Evolutionary conservation across 179 eudicot species (phyloP), one percentile per base, ranked within the genome.

Genomic region (Patellifolia procumbens): DNA sequence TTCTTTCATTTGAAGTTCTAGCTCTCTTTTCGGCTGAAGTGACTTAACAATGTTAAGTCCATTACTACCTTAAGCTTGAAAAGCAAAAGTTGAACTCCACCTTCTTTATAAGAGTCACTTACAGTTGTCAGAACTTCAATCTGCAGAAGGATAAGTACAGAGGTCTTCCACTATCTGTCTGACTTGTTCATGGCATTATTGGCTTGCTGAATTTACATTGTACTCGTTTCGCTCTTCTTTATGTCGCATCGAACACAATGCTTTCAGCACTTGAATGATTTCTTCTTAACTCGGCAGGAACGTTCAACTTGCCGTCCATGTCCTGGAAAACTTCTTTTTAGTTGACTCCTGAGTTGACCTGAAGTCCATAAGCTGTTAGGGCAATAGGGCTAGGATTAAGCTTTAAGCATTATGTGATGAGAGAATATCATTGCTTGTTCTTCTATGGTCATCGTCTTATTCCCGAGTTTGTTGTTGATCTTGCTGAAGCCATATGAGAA

Each of bases 121-220:
- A 19, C 24, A 49, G 58, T 53, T 35, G 63, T 29, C 37, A 37
- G 31, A 60, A 56, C 52, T 48, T 48, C 32, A 20, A 45, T 62
- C 60, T 32, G 24, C 70, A 16, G 61, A 35, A 20, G 7, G 39
- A 64, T 64, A 19, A 75, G 65, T 65, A 51, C 62, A 75, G 19
- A 20, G 31, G 28, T 67, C 63, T 42, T 55, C 61, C 73, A 76
- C 73, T 66, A 56, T 76, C 43, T 35, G 42, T 22, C 52, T 62
- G 70, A 61, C 68, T 75, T 75, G 65, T 69, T 22, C 70, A 26
- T 29, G 12, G 48, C 48, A 46, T 69, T 8, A 67, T 42, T 10
- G 32, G 52, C 32, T 10, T 5, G 19, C 11, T 24, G 70, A 11
- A 16, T 49, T 61, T 51, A n/a, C 8, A 32, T 49, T 51, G 35